phyloP scores from a whole-genome alignment of 1,284 basidiomycete genomes.

The Agroathelia rolfsii region DNA sequence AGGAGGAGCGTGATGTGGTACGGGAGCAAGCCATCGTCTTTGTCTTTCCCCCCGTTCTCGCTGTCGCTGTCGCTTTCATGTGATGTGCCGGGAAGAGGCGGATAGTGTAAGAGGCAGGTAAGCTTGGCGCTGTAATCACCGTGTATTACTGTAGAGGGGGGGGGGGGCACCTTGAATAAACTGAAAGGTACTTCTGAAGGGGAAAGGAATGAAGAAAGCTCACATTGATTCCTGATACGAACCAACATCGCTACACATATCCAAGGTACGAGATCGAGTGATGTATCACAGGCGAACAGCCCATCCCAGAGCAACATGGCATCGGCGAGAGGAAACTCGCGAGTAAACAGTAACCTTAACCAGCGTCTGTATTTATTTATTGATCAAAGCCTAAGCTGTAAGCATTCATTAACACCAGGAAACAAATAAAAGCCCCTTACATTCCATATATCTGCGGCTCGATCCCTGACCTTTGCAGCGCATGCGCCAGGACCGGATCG shows the following conservation, averaged over 20 bases:
- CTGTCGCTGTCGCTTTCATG: no score
- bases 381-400: no score
- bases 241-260: slow-evolving; percentile 88
- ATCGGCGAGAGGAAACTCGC: slow-evolving; percentile 72
- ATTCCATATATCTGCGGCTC: slow-evolving; percentile 95
- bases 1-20: slow-evolving; percentile 64
- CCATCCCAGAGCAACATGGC: slow-evolving; percentile 86
- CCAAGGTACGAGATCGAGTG: slow-evolving; percentile 69
- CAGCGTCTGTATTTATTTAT: slow-evolving; percentile 70
- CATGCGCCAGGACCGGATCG: slow-evolving; percentile 73
- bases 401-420: slow-evolving; percentile 5
- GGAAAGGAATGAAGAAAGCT: slow-evolving; percentile 19
- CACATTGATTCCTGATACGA: slow-evolving; percentile 79
- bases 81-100: slow-evolving; percentile 35
- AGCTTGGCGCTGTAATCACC: slow-evolving; percentile 80
- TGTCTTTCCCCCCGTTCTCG: slow-evolving; percentile 11
- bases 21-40: slow-evolving; percentile 21
- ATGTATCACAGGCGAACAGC: slow-evolving; percentile 69
- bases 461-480: slow-evolving; percentile 68
- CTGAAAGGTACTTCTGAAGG: slow-evolving; percentile 8
- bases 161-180: slow-evolving; percentile 15
- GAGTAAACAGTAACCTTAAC: slow-evolving; percentile 82
- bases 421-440: slow-evolving; percentile 34
- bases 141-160: slow-evolving; percentile 62
- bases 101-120: slow-evolving; percentile 78